Conservation (phyloP, 2,329 filamentous ascomycete genomes). For the Aureobasidium sp. region DNA sequence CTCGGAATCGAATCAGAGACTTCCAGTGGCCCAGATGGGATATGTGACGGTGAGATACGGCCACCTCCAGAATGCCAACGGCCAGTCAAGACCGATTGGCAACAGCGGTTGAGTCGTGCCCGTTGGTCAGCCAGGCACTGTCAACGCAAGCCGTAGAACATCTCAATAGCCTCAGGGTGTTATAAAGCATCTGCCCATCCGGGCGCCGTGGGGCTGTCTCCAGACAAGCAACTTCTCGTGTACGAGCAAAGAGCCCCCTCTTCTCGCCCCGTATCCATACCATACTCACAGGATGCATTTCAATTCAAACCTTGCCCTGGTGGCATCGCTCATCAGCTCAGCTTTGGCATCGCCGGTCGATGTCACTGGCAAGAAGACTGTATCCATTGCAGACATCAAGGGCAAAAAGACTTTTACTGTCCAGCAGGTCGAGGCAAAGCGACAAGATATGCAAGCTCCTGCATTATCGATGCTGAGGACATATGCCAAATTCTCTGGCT, state of each 20-base stretch:
- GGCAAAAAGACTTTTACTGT: slow-evolving; percentile 21
- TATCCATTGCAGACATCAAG: slow-evolving; percentile 17
- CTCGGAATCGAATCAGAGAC: not conserved
- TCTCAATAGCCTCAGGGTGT: not conserved
- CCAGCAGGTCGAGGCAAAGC: slow-evolving; percentile 29
- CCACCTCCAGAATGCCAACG: not conserved
- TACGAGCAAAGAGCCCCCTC: slow-evolving; percentile 1
- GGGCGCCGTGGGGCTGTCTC: not conserved
- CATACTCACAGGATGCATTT: slow-evolving; percentile 20
- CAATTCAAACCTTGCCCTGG: slow-evolving; percentile 19
- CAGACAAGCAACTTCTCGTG: slow-evolving; percentile 2
- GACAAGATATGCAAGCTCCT: slow-evolving; percentile 27
- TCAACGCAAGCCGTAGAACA: slow-evolving; percentile 1
- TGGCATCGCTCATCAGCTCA: slow-evolving; percentile 23
- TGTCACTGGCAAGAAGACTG: slow-evolving; percentile 16
- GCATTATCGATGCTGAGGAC: slow-evolving; percentile 21
- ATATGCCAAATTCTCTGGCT: slow-evolving; percentile 19
- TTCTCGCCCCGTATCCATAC: not conserved
- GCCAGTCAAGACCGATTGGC: slow-evolving; percentile 7
- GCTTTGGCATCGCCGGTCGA: slow-evolving; percentile 22
- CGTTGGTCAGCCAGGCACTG: slow-evolving; percentile 8
- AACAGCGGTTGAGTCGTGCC: slow-evolving; percentile 4
- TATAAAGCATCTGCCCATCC: slow-evolving; percentile 2
- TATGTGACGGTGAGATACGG: not conserved
- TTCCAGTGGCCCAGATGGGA: not conserved